Evolutionary conservation across 805 yeast species (phyloP), one percentile per base, ranked within the genome.

Genomic region (Lipomyces sp.): DNA sequence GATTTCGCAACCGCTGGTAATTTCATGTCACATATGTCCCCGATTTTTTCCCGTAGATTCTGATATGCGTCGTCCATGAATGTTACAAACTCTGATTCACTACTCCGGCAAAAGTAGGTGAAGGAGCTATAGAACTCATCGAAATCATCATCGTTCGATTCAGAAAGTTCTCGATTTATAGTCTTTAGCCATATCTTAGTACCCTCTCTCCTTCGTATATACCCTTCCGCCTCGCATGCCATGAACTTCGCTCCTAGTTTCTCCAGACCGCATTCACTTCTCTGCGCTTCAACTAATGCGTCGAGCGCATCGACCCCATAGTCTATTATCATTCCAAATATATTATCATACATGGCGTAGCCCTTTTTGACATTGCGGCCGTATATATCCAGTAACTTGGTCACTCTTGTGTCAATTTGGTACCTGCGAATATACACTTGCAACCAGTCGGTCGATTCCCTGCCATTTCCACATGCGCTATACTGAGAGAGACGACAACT

Each of bases 271-370:
- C 30, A 3, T 48, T 37, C 53, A 29, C 54, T 48, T 8, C 24
- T 29, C n/a, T 15, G 34, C 18, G 35, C 57, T n/a, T n/a, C 11
- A 35, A 18, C 61, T 54, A 65, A 63, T 13, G 37, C 57, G 42
- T 65, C 66, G 34, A 65, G 57, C 39, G 66, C 64, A 34, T 62
- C 64, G 13, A 65, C 13, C 30, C 66, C 69, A 53, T 42, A 60
- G 6, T 8, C 13, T 35, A 50, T 57, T n/a, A 65, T 63, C 48
- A 15, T 39, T 24, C 48, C 37, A 55, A 59, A 59, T 3, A 35
- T 37, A 11, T 33, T 24, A 34, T 54, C 18, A 34, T 59, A 63
- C 48, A 53, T 13, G n/a, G 35, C 33, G 34, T 53, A 59, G 18
- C 63, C 59, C 15, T 55, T 32, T 32, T 18, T 55, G 30, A 55